Percentiles rank a stretch among this genome's conserved stretches.
Conservation (phyloP, 2,329 filamentous ascomycete genomes). For the Lecanosticta acicola region DNA sequence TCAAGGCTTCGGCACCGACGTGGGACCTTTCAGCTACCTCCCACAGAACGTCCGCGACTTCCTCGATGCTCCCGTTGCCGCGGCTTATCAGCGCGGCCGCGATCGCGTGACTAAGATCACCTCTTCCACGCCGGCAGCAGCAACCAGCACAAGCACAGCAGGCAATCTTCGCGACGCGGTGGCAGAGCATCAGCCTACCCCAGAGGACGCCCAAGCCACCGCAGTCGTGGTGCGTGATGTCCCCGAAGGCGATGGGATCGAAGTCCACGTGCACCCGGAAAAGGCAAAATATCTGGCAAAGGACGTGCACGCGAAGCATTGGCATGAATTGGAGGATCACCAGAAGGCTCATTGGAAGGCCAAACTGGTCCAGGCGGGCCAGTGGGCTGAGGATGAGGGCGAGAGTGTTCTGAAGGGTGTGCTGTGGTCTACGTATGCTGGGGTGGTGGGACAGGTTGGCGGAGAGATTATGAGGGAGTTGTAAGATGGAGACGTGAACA, state of each 20-base stretch:
- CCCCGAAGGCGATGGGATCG: constrained; percentile 33
- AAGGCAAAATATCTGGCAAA: constrained; percentile 40
- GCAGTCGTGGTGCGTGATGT: constrained; percentile 37
- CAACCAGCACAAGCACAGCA: constrained; percentile 6
- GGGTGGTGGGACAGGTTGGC: constrained; percentile 48
- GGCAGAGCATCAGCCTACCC: constrained; percentile 17
- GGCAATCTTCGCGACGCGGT: constrained; percentile 7
- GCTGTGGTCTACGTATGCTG: constrained; percentile 68
- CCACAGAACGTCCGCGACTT: constrained; percentile 44
- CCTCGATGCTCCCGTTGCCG: constrained; percentile 20
- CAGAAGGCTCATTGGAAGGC: constrained; percentile 65
- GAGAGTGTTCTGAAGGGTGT: constrained; percentile 71
- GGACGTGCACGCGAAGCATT: constrained; percentile 52
- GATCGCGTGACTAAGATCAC: constrained; percentile 11
- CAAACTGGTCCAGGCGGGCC: constrained; percentile 61
- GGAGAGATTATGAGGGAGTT: constrained; percentile 17
- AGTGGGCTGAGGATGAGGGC: constrained; percentile 74
- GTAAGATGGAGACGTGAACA: constrained; percentile 1
- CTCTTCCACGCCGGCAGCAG: not conserved
- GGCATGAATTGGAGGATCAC: constrained; percentile 62
- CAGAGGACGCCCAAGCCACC: constrained; percentile 16
- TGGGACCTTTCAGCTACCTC: constrained; percentile 50
- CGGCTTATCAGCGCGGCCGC: constrained; percentile 9
- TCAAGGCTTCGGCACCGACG: constrained; percentile 22
- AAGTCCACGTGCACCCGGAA: constrained; percentile 32